Conservation (phyloP, 1,139 yeast genomes). For the Komagataea norvegica region DNA sequence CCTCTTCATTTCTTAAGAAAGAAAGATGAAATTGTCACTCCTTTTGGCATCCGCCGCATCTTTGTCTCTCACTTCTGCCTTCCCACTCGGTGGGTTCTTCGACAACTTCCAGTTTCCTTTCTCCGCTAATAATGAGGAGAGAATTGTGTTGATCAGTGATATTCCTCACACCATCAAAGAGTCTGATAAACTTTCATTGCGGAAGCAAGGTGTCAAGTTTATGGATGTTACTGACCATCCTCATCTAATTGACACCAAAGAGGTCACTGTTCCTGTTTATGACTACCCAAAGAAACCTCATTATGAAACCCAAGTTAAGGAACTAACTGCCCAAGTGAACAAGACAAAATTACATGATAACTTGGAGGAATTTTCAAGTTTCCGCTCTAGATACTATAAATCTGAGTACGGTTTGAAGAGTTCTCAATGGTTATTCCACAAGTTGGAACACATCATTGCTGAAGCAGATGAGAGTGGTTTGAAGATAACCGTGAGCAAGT, state of each 20-base stretch:
- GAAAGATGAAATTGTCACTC: conserved; percentile 1
- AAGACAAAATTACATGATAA: conserved; percentile 45
- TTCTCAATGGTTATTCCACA: conserved; percentile 63
- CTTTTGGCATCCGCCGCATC: background rate
- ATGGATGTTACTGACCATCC: conserved; percentile 63
- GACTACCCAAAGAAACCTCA: conserved; percentile 49
- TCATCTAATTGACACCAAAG: conserved; percentile 14
- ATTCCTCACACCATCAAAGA: conserved; percentile 44
- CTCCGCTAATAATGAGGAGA: background rate
- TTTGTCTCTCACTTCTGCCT: background rate
- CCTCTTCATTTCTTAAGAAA: too few species aligned
- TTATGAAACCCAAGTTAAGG: conserved; percentile 38
- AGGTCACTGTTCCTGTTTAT: conserved; percentile 35
- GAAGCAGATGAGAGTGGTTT: conserved; percentile 23
- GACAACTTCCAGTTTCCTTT: background rate
- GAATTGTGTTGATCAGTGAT: conserved; percentile 5
- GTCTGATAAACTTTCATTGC: conserved; percentile 49
- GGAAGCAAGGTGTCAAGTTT: conserved; percentile 52
- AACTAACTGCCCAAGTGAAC: conserved; percentile 36
- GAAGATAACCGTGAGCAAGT: conserved; percentile 34
- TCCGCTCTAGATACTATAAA: conserved; percentile 78
- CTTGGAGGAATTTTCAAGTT: conserved; percentile 62
- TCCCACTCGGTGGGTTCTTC: background rate
- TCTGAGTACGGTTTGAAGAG: conserved; percentile 65
- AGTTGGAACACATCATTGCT: conserved; percentile 39